Evolutionary conservation across 345 rosid genomes (phyloP), one percentile per base, ranked within the genome.

Genomic region (Salix koriyanagi): DNA sequence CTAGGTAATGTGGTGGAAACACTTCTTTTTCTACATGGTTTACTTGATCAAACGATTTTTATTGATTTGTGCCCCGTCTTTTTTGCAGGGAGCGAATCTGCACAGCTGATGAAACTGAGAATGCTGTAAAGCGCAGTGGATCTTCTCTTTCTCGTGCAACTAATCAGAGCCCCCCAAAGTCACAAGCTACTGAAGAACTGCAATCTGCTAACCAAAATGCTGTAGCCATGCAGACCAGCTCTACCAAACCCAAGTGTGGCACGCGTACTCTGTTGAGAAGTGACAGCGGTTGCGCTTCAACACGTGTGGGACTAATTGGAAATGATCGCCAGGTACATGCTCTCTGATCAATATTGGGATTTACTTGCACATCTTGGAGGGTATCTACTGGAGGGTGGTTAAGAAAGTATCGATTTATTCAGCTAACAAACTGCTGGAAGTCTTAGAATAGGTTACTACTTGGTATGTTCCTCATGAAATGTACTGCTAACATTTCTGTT

Each of bases 261-360:
- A 81, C 87, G 32, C 87, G 74, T 16, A 84, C 86, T 80, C 89
- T 91, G 79, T 54, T 84, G 82, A 92, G 80, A 76, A 91, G 96
- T 68, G 87, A 91, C 67, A 92, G 97, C 86, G 85, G 70, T 14
- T 87, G 91, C 76, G 90, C 96, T 65, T 90, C 97, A 8, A 88
- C 81, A 81, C 87, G 90, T 80, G 77, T 88, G 2, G 92, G 90
- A 0, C 69, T 83, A 5, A 39, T 80, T 25, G 84, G 79, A 62
- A 85, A 80, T 76, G 79, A 85, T 69, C 69, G 76, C 3, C 68
- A 75, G 77, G 84, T 81, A 3, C 84, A 81, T 5, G 81, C 84
- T 21, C 42, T 74, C 32, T 77, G 75, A 81, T 73, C 41, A n/a
- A 13, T 34, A 42, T 21, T 30, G 12, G 37, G 42, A 13, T n/a